Base-by-base conservation (phyloP, 2,329 filamentous ascomycete species). In the Cercospora citrullina region DNA sequence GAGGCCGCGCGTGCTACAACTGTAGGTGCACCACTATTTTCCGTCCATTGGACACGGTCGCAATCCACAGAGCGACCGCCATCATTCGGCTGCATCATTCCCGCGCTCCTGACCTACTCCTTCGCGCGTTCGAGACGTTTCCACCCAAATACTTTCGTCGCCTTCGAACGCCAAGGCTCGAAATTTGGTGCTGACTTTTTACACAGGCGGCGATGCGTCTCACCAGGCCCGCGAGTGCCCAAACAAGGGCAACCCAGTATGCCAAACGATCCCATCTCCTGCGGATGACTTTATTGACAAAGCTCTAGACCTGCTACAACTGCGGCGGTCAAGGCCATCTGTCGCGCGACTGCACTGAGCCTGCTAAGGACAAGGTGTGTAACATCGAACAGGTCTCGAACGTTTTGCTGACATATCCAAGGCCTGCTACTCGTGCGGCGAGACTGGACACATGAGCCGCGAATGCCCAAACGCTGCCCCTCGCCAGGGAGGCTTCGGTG, bases 371-470 rank as follows among this genome's bases (percentile, higher is more conserved):
- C 83, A 93, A 88, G 80, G 84, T 86, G 61, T 88, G 87, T 83
- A 4, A 60, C 23, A 16, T n/a, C 51, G 53, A 18, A 59, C 36
- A 14, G 18, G 9, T 45, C 64, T 45, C 6, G 36, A 42, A 30
- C 28, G 9, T 58, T 77, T 12, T 80, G 79, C 70, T 79, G 66
- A 76, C 66, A 23, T 4, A 31, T 69, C 69, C 67, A 66, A 76
- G 72, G 73, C 75, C 65, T 84, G 82, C 81, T 84, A 78, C 88
- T 76, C 90, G 77, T 93, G 91, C 84, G 92, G 92, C 79, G 88
- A 91, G 81, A 83, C 89, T 74, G 94, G 93, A 71, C 94, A 98
- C 86, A 91, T 97, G 80, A 95, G 92, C 76, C 93, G 94, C 76
- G 94, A 97, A 78, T 94, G 91, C 84, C 83, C 81, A 69, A 82